Evolutionary conservation across 1,284 basidiomycete genomes (phyloP).

Genomic region (Pseudozyma flocculosa): DNA sequence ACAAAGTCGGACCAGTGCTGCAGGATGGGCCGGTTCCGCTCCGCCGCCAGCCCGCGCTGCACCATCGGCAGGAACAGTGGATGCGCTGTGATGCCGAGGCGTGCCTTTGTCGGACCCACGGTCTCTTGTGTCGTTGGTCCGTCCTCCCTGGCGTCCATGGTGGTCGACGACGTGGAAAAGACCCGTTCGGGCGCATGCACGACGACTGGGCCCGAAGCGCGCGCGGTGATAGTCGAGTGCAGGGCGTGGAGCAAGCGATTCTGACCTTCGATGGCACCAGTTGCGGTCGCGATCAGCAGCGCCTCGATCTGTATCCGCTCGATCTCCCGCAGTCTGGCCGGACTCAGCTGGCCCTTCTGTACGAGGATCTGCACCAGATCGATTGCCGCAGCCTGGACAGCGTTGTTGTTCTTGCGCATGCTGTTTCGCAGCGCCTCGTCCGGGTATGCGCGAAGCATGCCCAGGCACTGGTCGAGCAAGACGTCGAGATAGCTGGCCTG

Average conservation of each 20-base stretch:
- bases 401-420: not conserved
- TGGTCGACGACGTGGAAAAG: not conserved
- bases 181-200: not conserved
- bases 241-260: constrained; percentile 89
- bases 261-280: constrained; percentile 20
- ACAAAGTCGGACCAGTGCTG: constrained; percentile 98
- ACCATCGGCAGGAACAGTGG: constrained; percentile 74
- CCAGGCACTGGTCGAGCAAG: constrained; percentile 21
- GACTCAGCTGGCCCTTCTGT: constrained; percentile 73
- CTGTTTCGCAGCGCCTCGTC: not conserved
- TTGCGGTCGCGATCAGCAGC: constrained; percentile 72
- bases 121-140: not conserved
- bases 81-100: constrained; percentile 16
- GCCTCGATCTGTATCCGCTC: constrained; percentile 72
- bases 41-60: constrained; percentile 73
- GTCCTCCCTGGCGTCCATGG: not conserved
- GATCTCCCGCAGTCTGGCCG: constrained; percentile 62
- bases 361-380: constrained; percentile 81
- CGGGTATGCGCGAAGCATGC: constrained; percentile 21
- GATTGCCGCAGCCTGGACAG: constrained; percentile 70
- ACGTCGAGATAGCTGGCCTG: constrained; percentile 15
- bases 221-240: constrained; percentile 66
- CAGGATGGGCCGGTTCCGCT: constrained; percentile 73
- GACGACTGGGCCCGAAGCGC: constrained; percentile 2
- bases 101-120: not conserved